phyloP scores from a whole-genome alignment of 2,329 filamentous ascomycete species.

The Alternaria sp. region DNA sequence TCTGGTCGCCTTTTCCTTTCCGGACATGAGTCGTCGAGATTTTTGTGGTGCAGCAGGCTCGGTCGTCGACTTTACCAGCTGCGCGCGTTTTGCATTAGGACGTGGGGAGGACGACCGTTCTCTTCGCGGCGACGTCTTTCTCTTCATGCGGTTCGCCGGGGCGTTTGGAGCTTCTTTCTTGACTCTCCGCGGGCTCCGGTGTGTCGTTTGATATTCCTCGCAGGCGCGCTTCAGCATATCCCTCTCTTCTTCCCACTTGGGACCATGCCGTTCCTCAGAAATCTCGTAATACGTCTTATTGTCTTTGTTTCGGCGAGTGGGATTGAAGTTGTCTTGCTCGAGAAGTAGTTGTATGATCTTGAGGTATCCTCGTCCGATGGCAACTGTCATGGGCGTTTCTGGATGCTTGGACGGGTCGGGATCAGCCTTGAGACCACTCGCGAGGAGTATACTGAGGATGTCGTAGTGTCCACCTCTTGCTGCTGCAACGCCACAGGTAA shows the following conservation, averaged over 20 bases:
- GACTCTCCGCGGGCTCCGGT: conserved; percentile 42
- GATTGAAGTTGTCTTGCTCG: conserved; percentile 80
- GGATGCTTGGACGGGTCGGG: conserved; percentile 78
- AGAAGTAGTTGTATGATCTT: conserved; percentile 83
- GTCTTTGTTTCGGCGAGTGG: conserved; percentile 73
- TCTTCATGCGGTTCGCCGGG: conserved; percentile 37
- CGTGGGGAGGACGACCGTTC: conserved; percentile 47
- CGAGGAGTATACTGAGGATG: conserved; percentile 75
- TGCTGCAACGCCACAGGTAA: conserved; percentile 87
- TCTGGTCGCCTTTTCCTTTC: conserved; percentile 45
- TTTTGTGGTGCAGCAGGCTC: conserved; percentile 36
- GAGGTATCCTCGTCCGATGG: conserved; percentile 86
- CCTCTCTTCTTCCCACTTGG: conserved; percentile 89
- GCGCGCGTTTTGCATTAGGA: conserved; percentile 33
- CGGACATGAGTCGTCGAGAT: conserved; percentile 43
- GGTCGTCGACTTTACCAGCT: conserved; percentile 30
- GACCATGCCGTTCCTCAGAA: conserved; percentile 79
- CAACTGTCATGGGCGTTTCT: conserved; percentile 90
- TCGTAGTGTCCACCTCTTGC: conserved; percentile 90
- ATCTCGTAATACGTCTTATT: conserved; percentile 88
- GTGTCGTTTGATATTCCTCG: conserved; percentile 58
- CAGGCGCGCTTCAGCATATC: conserved; percentile 79
- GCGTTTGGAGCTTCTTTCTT: conserved; percentile 44
- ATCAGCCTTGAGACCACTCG: conserved; percentile 54
- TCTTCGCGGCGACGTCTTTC: conserved; percentile 39